Conservation (phyloP, 306 rosid genomes). For the Lathyrus oleraceus region DNA sequence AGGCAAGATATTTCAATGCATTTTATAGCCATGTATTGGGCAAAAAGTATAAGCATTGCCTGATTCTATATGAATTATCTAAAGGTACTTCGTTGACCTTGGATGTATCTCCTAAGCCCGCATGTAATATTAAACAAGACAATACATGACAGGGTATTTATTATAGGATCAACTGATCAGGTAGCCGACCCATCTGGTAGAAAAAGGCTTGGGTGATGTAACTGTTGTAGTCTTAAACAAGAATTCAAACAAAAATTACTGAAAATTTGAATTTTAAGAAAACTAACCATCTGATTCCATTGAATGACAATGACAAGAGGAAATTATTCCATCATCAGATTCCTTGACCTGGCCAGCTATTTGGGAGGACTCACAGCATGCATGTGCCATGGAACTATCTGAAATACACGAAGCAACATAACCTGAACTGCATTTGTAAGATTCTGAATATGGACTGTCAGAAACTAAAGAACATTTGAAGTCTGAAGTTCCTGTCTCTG, state of each 20-base stretch:
- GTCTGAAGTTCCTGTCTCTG: constrained; percentile 29
- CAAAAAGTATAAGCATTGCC: no score
- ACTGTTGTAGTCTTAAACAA: background rate
- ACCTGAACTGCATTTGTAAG: constrained; percentile 34
- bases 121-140: background rate
- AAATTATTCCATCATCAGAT: constrained; percentile 33
- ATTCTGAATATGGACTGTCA: constrained; percentile 32
- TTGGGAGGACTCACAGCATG: constrained; percentile 30
- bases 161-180: background rate
- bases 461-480: constrained; percentile 34
- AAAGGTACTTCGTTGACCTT: no score
- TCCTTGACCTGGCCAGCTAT: constrained; percentile 36
- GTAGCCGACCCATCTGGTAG: background rate
- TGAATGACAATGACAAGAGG: constrained; percentile 38
- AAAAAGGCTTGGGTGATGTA: background rate
- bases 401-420: constrained; percentile 34
- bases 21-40: no score
- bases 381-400: constrained; percentile 26
- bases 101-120: no score
- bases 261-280: constrained; percentile 21
- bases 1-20: no score
- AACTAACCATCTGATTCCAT: constrained; percentile 57
- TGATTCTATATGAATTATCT: no score
- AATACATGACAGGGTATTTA: background rate
- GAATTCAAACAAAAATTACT: constrained; percentile 18